Evolutionary conservation across 768 basidiomycete genomes (phyloP).

Genomic region (Jaapia argillacea): DNA sequence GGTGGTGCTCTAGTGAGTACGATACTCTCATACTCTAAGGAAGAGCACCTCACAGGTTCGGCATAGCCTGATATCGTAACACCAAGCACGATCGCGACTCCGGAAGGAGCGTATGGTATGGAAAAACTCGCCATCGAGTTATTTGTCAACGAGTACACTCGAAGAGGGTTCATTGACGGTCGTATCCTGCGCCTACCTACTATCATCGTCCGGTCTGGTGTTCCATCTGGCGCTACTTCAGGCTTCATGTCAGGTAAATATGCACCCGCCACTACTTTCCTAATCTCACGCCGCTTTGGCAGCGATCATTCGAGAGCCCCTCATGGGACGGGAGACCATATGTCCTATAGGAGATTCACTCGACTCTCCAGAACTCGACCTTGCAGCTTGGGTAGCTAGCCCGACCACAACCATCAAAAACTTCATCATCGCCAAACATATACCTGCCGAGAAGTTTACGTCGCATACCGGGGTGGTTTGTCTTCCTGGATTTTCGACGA

Average conservation of each 20-base stretch:
- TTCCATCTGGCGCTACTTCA: conserved; percentile 43
- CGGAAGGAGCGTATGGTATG: conserved; percentile 48
- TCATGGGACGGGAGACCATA: conserved; percentile 35
- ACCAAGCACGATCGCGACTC: conserved; percentile 39
- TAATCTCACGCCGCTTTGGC: too few species aligned
- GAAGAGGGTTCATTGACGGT: conserved; percentile 47
- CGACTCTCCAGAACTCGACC: conserved; percentile 31
- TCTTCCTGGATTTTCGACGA: conserved; percentile 50
- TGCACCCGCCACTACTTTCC: too few species aligned
- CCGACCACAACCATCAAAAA: conserved; percentile 43
- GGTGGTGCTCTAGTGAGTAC: conserved; percentile 38
- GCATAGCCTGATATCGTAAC: conserved; percentile 36
- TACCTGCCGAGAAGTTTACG: conserved; percentile 32
- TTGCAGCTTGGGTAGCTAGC: conserved; percentile 40
- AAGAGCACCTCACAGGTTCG: too few species aligned
- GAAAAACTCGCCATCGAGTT: conserved; percentile 48
- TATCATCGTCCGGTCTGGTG: conserved; percentile 45
- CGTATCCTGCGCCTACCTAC: conserved; percentile 52
- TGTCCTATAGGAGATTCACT: conserved; percentile 43
- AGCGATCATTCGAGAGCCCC: conserved; percentile 48
- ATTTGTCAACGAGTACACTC: conserved; percentile 48
- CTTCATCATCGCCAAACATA: conserved; percentile 35
- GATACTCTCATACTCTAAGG: too few species aligned
- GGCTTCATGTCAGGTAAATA: conserved; percentile 42
- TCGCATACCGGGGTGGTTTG: conserved; percentile 43